Conservation (phyloP, 225 moss, liverwort and hornwort species). For the Rhytidiadelphus loreus region DNA sequence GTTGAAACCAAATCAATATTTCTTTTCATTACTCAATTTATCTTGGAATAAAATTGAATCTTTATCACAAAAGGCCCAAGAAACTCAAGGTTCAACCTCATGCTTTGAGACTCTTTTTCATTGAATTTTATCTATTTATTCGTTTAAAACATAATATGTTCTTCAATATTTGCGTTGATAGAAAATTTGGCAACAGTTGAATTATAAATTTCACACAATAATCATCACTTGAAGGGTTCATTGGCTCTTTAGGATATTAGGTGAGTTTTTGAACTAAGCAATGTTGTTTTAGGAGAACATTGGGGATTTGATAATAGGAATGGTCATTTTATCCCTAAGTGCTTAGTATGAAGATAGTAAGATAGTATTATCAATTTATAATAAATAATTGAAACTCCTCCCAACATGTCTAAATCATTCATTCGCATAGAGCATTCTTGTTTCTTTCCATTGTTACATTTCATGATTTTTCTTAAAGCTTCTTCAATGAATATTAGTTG, state of each 20-base stretch:
- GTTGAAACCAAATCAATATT: background rate
- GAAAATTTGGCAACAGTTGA: background rate
- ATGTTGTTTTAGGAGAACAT: background rate
- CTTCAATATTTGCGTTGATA: background rate
- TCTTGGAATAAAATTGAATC: too few relatives aligned
- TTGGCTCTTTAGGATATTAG: background rate
- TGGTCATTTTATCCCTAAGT: background rate
- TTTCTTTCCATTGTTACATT: background rate
- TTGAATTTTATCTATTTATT: background rate
- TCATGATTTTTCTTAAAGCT: background rate
- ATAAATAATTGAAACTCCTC: background rate
- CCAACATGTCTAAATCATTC: background rate
- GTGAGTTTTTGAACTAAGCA: background rate
- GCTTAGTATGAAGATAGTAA: background rate
- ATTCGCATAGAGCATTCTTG: accelerated
- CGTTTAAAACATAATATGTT: background rate
- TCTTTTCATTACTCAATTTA: too few relatives aligned
- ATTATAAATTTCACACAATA: background rate
- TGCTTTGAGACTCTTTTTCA: background rate
- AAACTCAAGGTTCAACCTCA: background rate
- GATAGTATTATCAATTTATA: too few relatives aligned
- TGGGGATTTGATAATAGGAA: background rate
- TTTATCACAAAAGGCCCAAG: background rate
- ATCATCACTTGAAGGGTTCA: background rate
- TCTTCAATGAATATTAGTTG: background rate